A percentile compares a stretch with the other conserved stretches of the same genome.
These are phyloP conservation scores for Globisporangium camurandrum DNA, from an alignment of 352 stramenopile genomes.

Conservation along the genomic window DNA sequence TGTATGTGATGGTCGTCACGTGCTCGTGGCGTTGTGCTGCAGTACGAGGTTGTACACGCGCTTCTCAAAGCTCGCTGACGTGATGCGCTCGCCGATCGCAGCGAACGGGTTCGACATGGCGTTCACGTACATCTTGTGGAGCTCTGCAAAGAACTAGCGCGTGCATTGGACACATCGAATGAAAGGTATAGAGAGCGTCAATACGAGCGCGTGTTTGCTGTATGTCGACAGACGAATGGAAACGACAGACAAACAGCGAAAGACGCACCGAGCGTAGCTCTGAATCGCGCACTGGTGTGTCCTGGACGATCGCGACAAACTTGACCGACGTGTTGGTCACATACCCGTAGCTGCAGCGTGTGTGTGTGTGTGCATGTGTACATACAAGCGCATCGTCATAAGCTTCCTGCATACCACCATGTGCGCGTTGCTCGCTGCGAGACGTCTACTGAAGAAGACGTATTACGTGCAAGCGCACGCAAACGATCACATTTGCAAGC, in stretches of 20 bases:
- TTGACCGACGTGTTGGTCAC: constrained; percentile 85
- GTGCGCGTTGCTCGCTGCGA: no score
- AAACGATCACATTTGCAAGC: neutral
- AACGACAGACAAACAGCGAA: constrained; percentile 1
- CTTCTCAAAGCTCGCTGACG: constrained; percentile 73
- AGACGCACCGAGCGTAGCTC: constrained; percentile 61
- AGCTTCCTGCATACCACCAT: neutral
- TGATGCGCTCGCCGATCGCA: constrained; percentile 73
- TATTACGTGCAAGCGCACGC: neutral
- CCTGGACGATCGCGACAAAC: constrained; percentile 71
- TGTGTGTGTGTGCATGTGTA: neutral
- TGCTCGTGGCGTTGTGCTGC: constrained; percentile 47
- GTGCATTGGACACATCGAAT: neutral
- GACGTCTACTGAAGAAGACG: neutral
- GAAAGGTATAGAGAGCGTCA: neutral
- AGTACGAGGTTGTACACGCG: constrained; percentile 69
- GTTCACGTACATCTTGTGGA: constrained; percentile 86
- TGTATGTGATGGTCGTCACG: constrained; percentile 2
- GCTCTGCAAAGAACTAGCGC: constrained; percentile 68
- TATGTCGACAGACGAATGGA: neutral
- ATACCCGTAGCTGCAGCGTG: constrained; percentile 63
- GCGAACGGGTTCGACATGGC: constrained; percentile 82
- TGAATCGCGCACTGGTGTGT: constrained; percentile 63
- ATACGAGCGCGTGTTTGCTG: neutral
- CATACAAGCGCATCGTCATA: neutral